These are phyloP conservation scores for Juglanconis oblonga DNA, from an alignment of 2,329 filamentous ascomycete species.

Conservation along the genomic window DNA sequence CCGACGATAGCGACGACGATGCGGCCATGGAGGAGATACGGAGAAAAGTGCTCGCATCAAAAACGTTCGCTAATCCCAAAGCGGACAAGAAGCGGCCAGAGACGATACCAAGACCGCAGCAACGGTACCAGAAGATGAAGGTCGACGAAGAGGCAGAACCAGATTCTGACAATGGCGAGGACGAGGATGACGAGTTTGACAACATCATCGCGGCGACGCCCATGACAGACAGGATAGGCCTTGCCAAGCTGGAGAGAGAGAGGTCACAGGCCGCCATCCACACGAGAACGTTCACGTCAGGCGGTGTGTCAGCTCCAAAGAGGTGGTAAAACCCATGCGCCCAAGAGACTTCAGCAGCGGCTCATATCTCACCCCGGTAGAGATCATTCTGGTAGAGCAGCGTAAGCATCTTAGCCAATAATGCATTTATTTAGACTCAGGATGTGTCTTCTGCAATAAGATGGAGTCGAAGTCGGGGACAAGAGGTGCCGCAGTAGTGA, in stretches of 20 bases:
- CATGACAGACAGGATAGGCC: conserved; percentile 78
- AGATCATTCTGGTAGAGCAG: too few species aligned
- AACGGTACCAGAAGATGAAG: conserved; percentile 59
- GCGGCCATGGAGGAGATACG: conserved; percentile 88
- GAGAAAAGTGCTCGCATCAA: conserved; percentile 85
- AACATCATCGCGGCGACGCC: conserved; percentile 90
- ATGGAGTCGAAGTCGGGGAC: not conserved
- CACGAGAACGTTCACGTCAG: conserved; percentile 51
- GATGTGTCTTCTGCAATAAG: too few species aligned
- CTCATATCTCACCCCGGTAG: too few species aligned
- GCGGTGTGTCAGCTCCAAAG: conserved; percentile 45
- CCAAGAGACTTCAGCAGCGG: not conserved
- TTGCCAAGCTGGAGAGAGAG: conserved; percentile 56
- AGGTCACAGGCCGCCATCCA: conserved; percentile 45
- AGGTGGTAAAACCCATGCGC: conserved; percentile 33
- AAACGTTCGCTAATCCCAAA: conserved; percentile 70
- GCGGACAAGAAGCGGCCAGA: conserved; percentile 56
- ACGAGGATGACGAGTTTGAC: conserved; percentile 71
- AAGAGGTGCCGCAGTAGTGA: not conserved
- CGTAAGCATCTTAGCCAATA: too few species aligned
- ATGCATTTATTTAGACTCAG: too few species aligned
- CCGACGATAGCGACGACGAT: conserved; percentile 78
- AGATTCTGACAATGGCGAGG: conserved; percentile 39
- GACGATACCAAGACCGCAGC: conserved; percentile 59
- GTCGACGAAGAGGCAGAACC: conserved; percentile 65